These are phyloP conservation scores for Salvia hispanica DNA, from an alignment of 257 asterid species.

Conservation along the genomic window DNA sequence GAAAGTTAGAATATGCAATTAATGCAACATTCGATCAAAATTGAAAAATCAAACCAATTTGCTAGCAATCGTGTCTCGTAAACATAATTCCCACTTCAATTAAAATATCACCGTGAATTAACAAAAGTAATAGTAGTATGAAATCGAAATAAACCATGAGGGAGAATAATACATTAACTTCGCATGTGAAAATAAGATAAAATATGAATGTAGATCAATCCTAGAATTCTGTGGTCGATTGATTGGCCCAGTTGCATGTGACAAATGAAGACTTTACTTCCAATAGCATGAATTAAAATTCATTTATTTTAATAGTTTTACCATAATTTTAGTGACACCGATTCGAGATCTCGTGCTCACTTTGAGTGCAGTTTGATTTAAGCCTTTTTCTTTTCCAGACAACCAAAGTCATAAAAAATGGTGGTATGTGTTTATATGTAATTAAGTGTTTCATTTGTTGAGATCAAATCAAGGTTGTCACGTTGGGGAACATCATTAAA, in stretches of 20 bases:
- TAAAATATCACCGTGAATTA: neutral
- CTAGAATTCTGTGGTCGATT: conserved; percentile 26
- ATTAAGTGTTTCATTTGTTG: neutral
- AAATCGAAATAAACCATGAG: neutral
- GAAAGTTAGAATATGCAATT: neutral
- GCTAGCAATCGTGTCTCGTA: neutral
- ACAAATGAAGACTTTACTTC: conserved; percentile 30
- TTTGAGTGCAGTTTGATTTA: conserved; percentile 29
- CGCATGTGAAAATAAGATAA: conserved; percentile 28
- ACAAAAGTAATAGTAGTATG: neutral
- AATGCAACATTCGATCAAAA: neutral
- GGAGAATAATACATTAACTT: conserved; percentile 10
- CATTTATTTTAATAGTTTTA: neutral
- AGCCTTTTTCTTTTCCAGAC: neutral
- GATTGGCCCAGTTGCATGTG: conserved; percentile 29
- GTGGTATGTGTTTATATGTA: neutral
- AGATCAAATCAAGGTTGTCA: conserved; percentile 30
- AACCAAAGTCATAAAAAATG: conserved; percentile 7
- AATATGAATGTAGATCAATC: neutral
- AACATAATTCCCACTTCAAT: neutral
- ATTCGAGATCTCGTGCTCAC: conserved; percentile 29
- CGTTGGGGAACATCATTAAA: conserved; percentile 32
- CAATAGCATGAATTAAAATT: conserved; percentile 22
- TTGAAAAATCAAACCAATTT: no score
- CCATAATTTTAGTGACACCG: conserved; percentile 24